phyloP scores from a whole-genome alignment of 495 filamentous ascomycete species.

The Xylaria castorea region DNA sequence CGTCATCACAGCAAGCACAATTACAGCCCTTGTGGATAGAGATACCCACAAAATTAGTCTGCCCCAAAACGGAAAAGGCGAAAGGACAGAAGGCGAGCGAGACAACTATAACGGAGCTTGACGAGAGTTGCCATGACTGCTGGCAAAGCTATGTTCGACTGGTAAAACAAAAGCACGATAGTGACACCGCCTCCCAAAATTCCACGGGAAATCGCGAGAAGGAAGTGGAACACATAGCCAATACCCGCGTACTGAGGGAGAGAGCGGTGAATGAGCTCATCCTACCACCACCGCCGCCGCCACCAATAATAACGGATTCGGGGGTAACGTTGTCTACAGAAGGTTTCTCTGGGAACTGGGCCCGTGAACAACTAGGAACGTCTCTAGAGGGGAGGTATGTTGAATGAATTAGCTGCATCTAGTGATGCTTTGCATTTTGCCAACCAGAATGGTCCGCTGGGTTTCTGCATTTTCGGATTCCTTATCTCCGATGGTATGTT shows the following conservation, averaged over 20 bases:
- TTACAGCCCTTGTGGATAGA: not conserved
- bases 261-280: constrained; percentile 13
- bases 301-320: not conserved
- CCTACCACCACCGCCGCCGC: not conserved
- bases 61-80: not conserved
- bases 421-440: constrained; percentile 4
- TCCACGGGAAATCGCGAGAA: not conserved
- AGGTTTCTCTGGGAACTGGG: not conserved
- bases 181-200: not conserved
- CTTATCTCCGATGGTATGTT: not conserved
- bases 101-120: constrained; percentile 13
- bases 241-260: constrained; percentile 11
- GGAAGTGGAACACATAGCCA: not conserved
- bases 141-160: not conserved
- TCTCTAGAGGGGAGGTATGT: not conserved
- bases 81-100: not conserved
- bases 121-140: constrained; percentile 37
- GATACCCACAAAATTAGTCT: not conserved
- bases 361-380: not conserved
- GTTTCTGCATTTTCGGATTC: not conserved
- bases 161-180: not conserved
- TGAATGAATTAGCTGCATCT: not conserved
- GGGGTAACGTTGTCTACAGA: not conserved
- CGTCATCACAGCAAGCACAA: not conserved
- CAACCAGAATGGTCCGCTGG: not conserved